Conservation (phyloP, 1,284 basidiomycete species). For the Rhodotorula sp. region DNA sequence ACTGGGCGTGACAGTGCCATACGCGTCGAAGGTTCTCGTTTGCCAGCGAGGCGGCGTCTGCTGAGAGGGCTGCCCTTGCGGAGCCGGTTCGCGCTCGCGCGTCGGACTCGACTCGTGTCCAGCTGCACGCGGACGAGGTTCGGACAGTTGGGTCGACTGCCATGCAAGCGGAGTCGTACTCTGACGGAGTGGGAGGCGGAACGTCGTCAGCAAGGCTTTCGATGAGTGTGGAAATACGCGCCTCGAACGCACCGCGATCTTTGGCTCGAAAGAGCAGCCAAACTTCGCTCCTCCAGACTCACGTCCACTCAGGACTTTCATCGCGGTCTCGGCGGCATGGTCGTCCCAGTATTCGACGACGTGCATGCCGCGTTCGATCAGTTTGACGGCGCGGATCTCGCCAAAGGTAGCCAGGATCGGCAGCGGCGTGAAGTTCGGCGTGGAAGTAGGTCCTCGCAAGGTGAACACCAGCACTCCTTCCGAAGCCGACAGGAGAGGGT, state of each 20-base stretch:
- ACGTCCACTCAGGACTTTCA: constrained; percentile 4
- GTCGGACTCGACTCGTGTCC: too few relatives aligned
- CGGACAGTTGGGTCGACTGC: too few relatives aligned
- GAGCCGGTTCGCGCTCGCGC: too few relatives aligned
- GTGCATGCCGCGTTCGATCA: constrained; percentile 17
- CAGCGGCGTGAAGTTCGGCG: constrained; percentile 10
- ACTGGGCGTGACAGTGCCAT: not conserved
- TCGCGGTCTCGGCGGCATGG: constrained; percentile 16
- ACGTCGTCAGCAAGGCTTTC: not conserved
- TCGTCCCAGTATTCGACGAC: constrained; percentile 38
- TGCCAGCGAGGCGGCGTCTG: too few relatives aligned
- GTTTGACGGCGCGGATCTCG: constrained; percentile 18
- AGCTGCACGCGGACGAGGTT: too few relatives aligned
- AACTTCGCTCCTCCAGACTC: constrained; percentile 3
- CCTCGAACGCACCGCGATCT: constrained; percentile 8
- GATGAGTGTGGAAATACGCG: not conserved
- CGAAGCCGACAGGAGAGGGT: constrained; percentile 26
- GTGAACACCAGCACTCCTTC: constrained; percentile 32
- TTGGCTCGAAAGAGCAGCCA: constrained; percentile 31
- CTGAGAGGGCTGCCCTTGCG: too few relatives aligned
- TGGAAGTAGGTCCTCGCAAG: constrained; percentile 1
- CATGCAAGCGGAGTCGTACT: not conserved
- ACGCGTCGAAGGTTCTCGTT: too few relatives aligned
- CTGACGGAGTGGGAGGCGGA: too few relatives aligned
- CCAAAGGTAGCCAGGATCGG: constrained; percentile 25